Percentiles rank a stretch among this genome's conserved stretches.
Conservation (phyloP, 768 basidiomycete genomes). For the Tephrocybe sp. region DNA sequence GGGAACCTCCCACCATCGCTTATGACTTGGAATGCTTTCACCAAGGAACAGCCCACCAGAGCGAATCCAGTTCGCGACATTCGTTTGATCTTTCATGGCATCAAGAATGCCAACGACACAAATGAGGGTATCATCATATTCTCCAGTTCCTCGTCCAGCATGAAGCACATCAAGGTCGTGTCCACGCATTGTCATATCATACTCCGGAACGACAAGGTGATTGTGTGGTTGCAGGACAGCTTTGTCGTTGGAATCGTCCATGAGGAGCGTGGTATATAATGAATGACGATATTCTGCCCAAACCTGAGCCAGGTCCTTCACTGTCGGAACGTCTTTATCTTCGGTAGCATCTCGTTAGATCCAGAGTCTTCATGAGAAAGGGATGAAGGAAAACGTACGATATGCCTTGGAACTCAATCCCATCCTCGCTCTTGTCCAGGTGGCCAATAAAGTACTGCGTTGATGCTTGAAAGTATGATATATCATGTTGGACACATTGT, state of each 20-base stretch:
- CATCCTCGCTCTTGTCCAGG: constrained; percentile 77
- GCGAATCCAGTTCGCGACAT: constrained; percentile 68
- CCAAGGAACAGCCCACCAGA: constrained; percentile 36
- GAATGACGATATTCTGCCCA: constrained; percentile 51
- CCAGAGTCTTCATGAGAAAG: neutral
- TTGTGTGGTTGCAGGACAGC: constrained; percentile 72
- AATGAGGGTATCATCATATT: constrained; percentile 40
- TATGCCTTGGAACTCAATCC: constrained; percentile 58
- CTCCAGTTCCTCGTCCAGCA: neutral
- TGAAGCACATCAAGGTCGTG: neutral
- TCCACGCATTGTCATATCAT: constrained; percentile 27
- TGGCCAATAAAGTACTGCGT: constrained; percentile 43
- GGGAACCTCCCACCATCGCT: too few species aligned
- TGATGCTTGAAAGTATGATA: constrained; percentile 48
- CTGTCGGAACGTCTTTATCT: constrained; percentile 48
- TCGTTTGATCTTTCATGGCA: constrained; percentile 50
- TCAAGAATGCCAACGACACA: constrained; percentile 71
- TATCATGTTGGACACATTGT: constrained; percentile 73
- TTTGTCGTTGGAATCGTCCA: constrained; percentile 52
- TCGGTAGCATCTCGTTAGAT: neutral
- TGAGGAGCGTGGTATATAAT: constrained; percentile 37
- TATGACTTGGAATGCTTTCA: too few species aligned
- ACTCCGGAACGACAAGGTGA: constrained; percentile 72
- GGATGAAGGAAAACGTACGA: constrained; percentile 41
- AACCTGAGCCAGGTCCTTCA: constrained; percentile 67